Base-by-base conservation (phyloP, 495 filamentous ascomycete genomes). In the Neurospora intermedia region DNA sequence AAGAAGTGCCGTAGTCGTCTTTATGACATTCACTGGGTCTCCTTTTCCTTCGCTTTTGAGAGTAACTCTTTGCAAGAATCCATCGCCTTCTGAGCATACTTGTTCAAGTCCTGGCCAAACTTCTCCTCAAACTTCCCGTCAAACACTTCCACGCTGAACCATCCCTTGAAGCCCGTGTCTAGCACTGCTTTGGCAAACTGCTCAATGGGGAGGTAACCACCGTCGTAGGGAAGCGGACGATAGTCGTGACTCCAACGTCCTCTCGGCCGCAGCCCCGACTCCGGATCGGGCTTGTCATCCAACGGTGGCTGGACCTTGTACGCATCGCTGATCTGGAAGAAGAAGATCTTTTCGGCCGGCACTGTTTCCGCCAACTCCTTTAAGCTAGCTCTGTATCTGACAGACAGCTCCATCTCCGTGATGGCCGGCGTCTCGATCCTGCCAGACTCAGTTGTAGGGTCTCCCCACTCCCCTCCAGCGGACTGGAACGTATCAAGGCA, bases 401-500 rank as follows among this genome's bases (percentile, higher is more conserved):
- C 75, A 13, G 85, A 77, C n/a, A 93, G 74, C 18, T 88, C 81
- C 54, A 66, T 66, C 9, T 76, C 75, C 20, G 72, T 46, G 0
- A 75, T 69, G 7, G 74, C 74, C 0, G 59, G 76, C 3, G 70
- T 48, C 4, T 79, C 73, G 4, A 89, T 82, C n/a, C 88, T 75
- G 0, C 92, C 92, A 0, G 89, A 90, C 1, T 76, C 31, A 0
- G 89, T 92, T 0, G 88, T 92, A 0, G 93, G 93, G 80, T 95
- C 92, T 0, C 83, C 91, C 87, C 87, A 94, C 81, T 96, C 92
- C 42, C 88, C 87, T 1, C 92, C 92, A 0, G 87, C 90, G 6
- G 88, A 91, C 78, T 95, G 92, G 82, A 95, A 94, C 0, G 92
- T 95, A 79, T 96, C 92, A 16, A 96, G 86, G 77, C 92, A 94